phyloP scores from a whole-genome alignment of 352 stramenopile species.

The Globisporangium abappressorium region DNA sequence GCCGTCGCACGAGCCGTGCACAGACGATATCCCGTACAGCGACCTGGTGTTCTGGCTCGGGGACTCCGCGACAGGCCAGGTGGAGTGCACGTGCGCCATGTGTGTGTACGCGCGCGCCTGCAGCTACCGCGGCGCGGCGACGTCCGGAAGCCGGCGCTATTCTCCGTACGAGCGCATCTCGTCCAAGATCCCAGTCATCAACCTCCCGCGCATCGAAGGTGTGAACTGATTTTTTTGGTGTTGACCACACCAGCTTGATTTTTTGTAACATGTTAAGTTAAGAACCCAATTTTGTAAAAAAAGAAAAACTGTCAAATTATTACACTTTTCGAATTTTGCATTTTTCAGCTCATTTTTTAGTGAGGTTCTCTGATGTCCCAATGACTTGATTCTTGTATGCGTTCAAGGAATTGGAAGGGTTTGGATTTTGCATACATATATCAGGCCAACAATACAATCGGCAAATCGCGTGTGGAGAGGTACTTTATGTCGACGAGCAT shows the following conservation, averaged over 20 bases:
- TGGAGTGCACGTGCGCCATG: conserved; percentile 38
- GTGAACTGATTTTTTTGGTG: conserved; percentile 38
- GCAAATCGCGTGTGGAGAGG: background rate
- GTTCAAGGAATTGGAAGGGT: no score
- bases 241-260: background rate
- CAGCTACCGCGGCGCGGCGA: background rate
- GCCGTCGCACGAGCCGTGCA: conserved; percentile 47
- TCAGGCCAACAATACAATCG: no score
- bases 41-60: conserved; percentile 64
- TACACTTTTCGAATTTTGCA: background rate
- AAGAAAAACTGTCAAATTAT: background rate
- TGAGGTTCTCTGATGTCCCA: no score
- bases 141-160: conserved; percentile 14
- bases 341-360: background rate
- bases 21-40: conserved; percentile 47
- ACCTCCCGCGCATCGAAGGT: conserved; percentile 55
- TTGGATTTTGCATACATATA: no score
- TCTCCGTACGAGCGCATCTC: conserved; percentile 45
- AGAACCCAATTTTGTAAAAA: conserved; percentile 9
- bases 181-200: conserved; percentile 56
- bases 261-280: conserved; percentile 11
- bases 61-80: conserved; percentile 41
- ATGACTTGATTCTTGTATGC: no score
- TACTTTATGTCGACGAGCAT: conserved; percentile 7
- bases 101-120: conserved; percentile 20